Evolutionary conservation across 2,329 filamentous ascomycete species (phyloP), one percentile per base, ranked within the genome.

Genomic region (Exophiala alcalophila): DNA sequence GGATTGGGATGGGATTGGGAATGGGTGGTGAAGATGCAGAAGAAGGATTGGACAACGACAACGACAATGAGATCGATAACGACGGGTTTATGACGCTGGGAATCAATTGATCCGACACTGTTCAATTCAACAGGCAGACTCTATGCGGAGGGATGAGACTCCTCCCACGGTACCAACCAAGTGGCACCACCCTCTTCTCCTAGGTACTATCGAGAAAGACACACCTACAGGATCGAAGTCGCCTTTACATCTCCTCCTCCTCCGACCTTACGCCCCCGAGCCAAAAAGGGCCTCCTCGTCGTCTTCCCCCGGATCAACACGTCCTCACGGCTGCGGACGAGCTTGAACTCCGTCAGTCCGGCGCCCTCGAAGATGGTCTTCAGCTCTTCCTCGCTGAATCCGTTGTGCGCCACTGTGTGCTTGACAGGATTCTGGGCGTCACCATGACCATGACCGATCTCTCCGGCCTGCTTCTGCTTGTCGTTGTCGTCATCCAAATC

Each of bases 381-480:
- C 37, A 87, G 76, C 19, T 76, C 68, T 8, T 74, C 71, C 58
- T 77, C 65, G 1, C 70, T 73, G 61, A 90, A 89, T 0, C 84
- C 83, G 49, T 80, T 71, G 39, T 83, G 80, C 21, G 74, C 75
- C 14, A 89, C 73, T 0, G 80, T 83, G 24, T 72, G 63, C 23
- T 2, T 19, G 3, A 58, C 55, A 40, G 69, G 68, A 5, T 70
- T 56, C 20, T 61, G 60, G 16, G 19, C 19, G n/a, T n/a, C n/a
- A n/a, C n/a, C n/a, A n/a, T n/a, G n/a, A n/a, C n/a, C n/a, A n/a
- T n/a, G n/a, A n/a, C n/a, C n/a, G n/a, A n/a, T n/a, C n/a, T n/a
- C n/a, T n/a, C n/a, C n/a, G n/a, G n/a, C n/a, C n/a, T n/a, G n/a
- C n/a, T n/a, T n/a, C n/a, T n/a, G n/a, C n/a, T n/a, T n/a, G n/a